A percentile compares a stretch with the other conserved stretches of the same genome.
Conservation (phyloP, 148 eudicot genomes). For the Drosera capensis region DNA sequence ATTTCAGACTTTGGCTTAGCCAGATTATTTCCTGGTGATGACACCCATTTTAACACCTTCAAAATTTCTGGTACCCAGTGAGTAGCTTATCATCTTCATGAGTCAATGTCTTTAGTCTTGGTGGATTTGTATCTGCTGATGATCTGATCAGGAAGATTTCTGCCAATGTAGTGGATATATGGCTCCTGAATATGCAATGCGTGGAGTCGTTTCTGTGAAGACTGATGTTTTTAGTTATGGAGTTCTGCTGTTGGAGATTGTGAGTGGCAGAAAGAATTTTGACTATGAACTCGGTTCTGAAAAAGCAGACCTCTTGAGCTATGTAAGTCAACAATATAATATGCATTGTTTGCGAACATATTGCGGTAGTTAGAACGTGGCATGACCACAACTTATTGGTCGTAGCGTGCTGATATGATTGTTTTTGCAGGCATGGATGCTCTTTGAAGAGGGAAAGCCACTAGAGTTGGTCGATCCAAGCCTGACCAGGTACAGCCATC, state of each 20-base stretch:
- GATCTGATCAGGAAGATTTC: neutral
- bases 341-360: neutral
- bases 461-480: conserved; percentile 40
- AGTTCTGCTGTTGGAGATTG: conserved; percentile 56
- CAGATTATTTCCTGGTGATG: conserved; percentile 75
- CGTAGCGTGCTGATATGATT: neutral
- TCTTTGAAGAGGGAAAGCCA: conserved; percentile 37
- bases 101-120: neutral
- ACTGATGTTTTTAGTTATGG: conserved; percentile 83
- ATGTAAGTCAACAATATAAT: conserved; percentile 32
- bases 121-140: neutral
- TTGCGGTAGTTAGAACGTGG: too few relatives aligned
- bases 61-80: conserved; percentile 67
- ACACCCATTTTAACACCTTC: conserved; percentile 49
- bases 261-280: conserved; percentile 61
- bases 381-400: too few relatives aligned
- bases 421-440: conserved; percentile 46
- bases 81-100: conserved; percentile 17
- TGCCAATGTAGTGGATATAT: conserved; percentile 58
- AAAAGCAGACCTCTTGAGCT: conserved; percentile 54
- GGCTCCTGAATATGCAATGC: conserved; percentile 87
- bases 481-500: conserved; percentile 21
- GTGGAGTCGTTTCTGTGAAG: conserved; percentile 66
- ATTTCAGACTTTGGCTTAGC: conserved; percentile 82
- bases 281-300: conserved; percentile 32